These are phyloP conservation scores for Penicilliopsis zonata DNA, from an alignment of 495 filamentous ascomycete genomes.

Conservation along the genomic window DNA sequence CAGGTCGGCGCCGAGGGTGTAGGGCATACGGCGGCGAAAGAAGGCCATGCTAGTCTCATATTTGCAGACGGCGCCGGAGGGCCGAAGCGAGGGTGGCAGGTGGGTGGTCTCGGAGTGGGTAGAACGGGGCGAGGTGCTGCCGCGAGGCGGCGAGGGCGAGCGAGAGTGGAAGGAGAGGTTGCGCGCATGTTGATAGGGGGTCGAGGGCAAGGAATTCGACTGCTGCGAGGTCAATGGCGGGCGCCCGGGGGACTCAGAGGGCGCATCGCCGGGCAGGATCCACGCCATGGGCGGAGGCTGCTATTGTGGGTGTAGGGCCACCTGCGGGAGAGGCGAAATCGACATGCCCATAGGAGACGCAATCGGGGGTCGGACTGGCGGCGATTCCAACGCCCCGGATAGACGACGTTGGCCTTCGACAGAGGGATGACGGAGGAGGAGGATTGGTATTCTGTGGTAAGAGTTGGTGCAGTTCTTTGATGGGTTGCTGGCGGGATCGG, in stretches of 20 bases:
- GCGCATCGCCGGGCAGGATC: slow-evolving; percentile 23
- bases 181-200: slow-evolving; percentile 78
- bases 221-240: slow-evolving; percentile 47
- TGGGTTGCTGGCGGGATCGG: too few species aligned
- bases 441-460: neutral
- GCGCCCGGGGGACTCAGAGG: slow-evolving; percentile 23
- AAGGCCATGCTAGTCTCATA: slow-evolving; percentile 69
- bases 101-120: slow-evolving; percentile 80
- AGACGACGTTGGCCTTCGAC: slow-evolving; percentile 14
- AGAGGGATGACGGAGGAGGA: slow-evolving; percentile 1
- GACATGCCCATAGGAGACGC: slow-evolving; percentile 38
- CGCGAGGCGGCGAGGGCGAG: slow-evolving; percentile 72
- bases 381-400: slow-evolving; percentile 22
- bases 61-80: slow-evolving; percentile 52
- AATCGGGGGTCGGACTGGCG: too few species aligned
- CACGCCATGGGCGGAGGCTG: slow-evolving; percentile 32
- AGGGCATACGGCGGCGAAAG: slow-evolving; percentile 77
- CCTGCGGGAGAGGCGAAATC: slow-evolving; percentile 22
- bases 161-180: slow-evolving; percentile 74
- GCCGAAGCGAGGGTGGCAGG: slow-evolving; percentile 51
- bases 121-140: slow-evolving; percentile 78
- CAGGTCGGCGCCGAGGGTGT: slow-evolving; percentile 67
- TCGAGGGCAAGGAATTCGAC: slow-evolving; percentile 88
- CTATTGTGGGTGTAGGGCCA: slow-evolving; percentile 32
- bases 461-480: neutral